A percentile compares a stretch with the other conserved stretches of the same genome.
These are phyloP conservation scores for Claviceps sp. DNA, from an alignment of 2,329 filamentous ascomycete species.

Conservation along the genomic window DNA sequence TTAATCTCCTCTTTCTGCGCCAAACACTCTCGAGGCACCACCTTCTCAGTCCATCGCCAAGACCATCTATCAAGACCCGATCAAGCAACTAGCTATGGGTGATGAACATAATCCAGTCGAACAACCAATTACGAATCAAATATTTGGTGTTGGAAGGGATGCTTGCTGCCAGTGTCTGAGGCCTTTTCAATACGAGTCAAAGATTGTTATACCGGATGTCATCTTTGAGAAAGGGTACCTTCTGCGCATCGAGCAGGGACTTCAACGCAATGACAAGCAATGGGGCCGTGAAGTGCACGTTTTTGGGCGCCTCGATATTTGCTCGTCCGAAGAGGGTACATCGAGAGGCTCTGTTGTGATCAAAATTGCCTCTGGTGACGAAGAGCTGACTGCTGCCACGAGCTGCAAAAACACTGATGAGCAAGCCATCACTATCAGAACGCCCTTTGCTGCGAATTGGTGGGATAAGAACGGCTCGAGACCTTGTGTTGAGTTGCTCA, in stretches of 20 bases:
- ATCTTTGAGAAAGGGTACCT: conserved; percentile 21
- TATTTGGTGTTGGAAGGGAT: conserved; percentile 3
- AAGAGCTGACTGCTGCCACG: conserved; percentile 21
- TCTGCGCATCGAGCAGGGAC: conserved; percentile 27
- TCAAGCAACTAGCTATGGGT: conserved; percentile 7
- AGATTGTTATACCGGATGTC: conserved; percentile 11
- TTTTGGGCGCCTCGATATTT: conserved; percentile 32
- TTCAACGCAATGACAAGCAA: conserved; percentile 10
- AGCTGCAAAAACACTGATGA: conserved; percentile 10
- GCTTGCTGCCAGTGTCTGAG: too few species aligned
- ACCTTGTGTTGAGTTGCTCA: conserved; percentile 16
- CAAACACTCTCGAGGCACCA: too few species aligned
- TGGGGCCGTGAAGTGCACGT: conserved; percentile 22
- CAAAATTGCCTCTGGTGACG: conserved; percentile 32
- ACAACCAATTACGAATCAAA: too few species aligned
- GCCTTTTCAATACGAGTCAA: neutral
- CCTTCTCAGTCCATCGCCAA: too few species aligned
- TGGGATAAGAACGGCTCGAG: conserved; percentile 12
- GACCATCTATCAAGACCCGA: too few species aligned
- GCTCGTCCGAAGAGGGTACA: conserved; percentile 19
- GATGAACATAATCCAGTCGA: conserved; percentile 9
- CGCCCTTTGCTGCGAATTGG: conserved; percentile 23
- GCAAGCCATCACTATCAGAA: conserved; percentile 27
- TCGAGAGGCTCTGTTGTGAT: conserved; percentile 27
- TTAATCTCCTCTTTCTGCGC: too few species aligned